phyloP scores from a whole-genome alignment of 371 early-diverging fungal genomes.

The Nematocida sp. region DNA sequence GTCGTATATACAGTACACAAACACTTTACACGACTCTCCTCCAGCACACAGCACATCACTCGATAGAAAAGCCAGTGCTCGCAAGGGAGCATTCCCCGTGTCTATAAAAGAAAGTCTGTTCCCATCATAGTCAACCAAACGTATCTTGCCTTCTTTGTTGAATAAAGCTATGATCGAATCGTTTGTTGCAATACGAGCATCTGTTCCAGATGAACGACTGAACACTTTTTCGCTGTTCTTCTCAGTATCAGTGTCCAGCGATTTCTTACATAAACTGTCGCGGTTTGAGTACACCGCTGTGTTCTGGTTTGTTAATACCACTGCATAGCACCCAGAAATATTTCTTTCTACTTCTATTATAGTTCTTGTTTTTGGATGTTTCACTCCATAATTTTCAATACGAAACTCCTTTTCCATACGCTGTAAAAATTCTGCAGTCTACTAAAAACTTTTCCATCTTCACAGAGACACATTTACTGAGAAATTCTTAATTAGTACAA shows the following conservation, averaged over 20 bases:
- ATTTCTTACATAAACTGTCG: constrained; percentile 2
- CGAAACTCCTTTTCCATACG: constrained; percentile 51
- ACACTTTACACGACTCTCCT: constrained; percentile 40
- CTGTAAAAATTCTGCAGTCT: constrained; percentile 36
- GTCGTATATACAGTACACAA: constrained; percentile 27
- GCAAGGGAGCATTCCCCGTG: constrained; percentile 4
- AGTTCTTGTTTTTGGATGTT: constrained; percentile 9
- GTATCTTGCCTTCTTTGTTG: constrained; percentile 42
- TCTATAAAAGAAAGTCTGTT: constrained; percentile 19
- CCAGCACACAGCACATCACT: constrained; percentile 26
- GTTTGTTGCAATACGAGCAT: neutral
- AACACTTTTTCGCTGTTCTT: constrained; percentile 24
- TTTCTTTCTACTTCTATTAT: constrained; percentile 16
- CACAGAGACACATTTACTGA: neutral
- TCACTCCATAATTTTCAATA: constrained; percentile 42
- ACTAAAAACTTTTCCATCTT: constrained; percentile 32
- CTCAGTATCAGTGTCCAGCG: neutral
- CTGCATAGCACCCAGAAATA: neutral
- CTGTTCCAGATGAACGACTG: neutral
- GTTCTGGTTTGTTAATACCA: constrained; percentile 17
- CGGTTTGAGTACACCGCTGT: constrained; percentile 20
- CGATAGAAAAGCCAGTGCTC: constrained; percentile 18
- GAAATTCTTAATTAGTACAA: too few relatives aligned
- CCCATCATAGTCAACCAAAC: constrained; percentile 29
- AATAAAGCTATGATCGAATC: constrained; percentile 27